Evolutionary conservation across 2,329 filamentous ascomycete genomes (phyloP).

Genomic region (Aureobasidium zeae): DNA sequence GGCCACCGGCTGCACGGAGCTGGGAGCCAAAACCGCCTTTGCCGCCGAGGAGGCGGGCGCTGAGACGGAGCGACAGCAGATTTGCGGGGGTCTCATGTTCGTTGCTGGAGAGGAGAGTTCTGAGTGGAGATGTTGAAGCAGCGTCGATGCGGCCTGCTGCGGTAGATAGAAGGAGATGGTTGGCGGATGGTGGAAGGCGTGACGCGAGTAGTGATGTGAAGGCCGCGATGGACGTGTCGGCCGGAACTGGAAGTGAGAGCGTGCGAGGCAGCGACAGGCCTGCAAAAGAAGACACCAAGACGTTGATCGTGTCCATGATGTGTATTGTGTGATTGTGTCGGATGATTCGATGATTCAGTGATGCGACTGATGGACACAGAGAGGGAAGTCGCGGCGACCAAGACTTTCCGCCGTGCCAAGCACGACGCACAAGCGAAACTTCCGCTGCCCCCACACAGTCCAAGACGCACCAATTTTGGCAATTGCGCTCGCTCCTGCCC

Average conservation of each 20-base stretch:
- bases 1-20: constrained; percentile 87
- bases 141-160: constrained; percentile 61
- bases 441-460: neutral
- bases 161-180: constrained; percentile 66
- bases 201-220: constrained; percentile 54
- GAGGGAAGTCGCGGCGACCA: neutral
- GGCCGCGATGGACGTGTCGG: constrained; percentile 49
- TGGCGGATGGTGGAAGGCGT: constrained; percentile 48
- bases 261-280: constrained; percentile 78
- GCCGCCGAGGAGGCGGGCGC: constrained; percentile 72
- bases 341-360: neutral
- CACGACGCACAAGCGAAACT: constrained; percentile 1
- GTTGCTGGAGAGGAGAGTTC: constrained; percentile 47
- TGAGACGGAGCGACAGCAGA: constrained; percentile 75
- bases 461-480: constrained; percentile 4
- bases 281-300: constrained; percentile 75
- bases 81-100: constrained; percentile 35
- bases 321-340: neutral
- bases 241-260: constrained; percentile 44
- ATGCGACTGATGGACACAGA: too few species aligned
- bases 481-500: constrained; percentile 1
- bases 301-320: constrained; percentile 49
- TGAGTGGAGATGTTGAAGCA: constrained; percentile 47
- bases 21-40: constrained; percentile 98
- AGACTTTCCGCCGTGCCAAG: neutral